Base-by-base conservation (phyloP, 805 yeast species). In the Candida incommunis region DNA sequence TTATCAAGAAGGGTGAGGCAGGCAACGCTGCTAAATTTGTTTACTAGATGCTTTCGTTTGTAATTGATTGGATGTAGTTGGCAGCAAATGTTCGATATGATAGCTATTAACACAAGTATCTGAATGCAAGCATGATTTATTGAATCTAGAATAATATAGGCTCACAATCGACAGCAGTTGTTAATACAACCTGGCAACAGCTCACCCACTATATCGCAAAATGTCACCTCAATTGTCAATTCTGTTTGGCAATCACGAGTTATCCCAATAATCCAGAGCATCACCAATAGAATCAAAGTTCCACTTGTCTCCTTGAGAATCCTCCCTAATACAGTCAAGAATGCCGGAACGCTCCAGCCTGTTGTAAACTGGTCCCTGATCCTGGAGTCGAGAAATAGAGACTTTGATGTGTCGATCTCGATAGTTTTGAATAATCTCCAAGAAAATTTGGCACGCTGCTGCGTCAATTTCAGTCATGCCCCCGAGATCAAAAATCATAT, bases 391-490 rank as follows among this genome's bases (percentile, higher is more conserved):
- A 4, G 80, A 68, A 46, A 86, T 72, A 40, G 74, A 70, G 3
- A 84, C 80, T 5, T 63, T 60, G 4, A 82, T 76, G 2, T 68
- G 68, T 42, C 80, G 67, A n/a, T 64, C 65, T 7, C 59, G 47
- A 57, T 84, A 84, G 13, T 68, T 64, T 2, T 60, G 53, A 2
- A 86, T 62, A n/a, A 82, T 75, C 49, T 78, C 85, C 45, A 61
- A 57, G 40, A 87, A 63, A 2, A 78, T 78, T 51, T 83, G 87
- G 0, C 83, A 78, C 0, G 95, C 94, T 0, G 85, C 72, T 0
- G 94, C 75, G 53, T 86, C 96, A 45, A 86, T 70, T 3, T 71
- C 71, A 2, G 82, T 75, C 94, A 87, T 82, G 1, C 95, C 95
- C 46, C 79, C 71, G 50, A 88, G 62, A 54, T 86, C 95, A 53